phyloP scores from a whole-genome alignment of 2,329 filamentous ascomycete genomes.

The Aspergillus sp. region DNA sequence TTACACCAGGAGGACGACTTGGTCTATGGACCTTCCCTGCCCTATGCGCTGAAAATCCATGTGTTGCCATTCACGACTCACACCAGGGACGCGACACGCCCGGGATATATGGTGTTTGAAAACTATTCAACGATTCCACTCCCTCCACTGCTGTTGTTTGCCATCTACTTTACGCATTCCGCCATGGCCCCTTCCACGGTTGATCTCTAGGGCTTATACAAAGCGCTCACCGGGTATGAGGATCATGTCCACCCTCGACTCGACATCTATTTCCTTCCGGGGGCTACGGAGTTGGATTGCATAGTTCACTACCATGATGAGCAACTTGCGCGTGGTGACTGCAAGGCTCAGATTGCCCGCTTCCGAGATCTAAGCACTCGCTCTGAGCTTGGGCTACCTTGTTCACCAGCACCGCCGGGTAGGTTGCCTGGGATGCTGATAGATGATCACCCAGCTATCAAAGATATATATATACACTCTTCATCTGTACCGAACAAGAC shows the following conservation, averaged over 20 bases:
- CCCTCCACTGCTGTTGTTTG: not conserved
- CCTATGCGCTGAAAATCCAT: not conserved
- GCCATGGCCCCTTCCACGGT: not conserved
- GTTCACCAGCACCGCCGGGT: not conserved
- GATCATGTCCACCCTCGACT: not conserved
- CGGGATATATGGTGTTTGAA: not conserved
- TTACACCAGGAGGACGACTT: not conserved
- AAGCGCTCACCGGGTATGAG: not conserved
- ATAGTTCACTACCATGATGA: not conserved
- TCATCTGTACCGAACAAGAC: no score
- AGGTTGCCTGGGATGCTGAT: not conserved
- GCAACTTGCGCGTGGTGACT: not conserved
- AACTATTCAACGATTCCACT: not conserved
- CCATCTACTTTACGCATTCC: constrained; percentile 1
- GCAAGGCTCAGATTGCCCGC: not conserved
- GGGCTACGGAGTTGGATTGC: not conserved
- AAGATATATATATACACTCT: no score
- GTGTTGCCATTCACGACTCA: not conserved
- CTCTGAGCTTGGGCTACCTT: not conserved
- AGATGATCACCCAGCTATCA: not conserved
- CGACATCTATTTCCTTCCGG: not conserved
- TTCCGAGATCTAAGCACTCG: not conserved
- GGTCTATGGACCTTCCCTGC: not conserved
- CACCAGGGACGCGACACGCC: not conserved
- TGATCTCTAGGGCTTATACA: not conserved